Conservation (phyloP, 1,139 yeast species). For the Pneumocystis sp. region DNA sequence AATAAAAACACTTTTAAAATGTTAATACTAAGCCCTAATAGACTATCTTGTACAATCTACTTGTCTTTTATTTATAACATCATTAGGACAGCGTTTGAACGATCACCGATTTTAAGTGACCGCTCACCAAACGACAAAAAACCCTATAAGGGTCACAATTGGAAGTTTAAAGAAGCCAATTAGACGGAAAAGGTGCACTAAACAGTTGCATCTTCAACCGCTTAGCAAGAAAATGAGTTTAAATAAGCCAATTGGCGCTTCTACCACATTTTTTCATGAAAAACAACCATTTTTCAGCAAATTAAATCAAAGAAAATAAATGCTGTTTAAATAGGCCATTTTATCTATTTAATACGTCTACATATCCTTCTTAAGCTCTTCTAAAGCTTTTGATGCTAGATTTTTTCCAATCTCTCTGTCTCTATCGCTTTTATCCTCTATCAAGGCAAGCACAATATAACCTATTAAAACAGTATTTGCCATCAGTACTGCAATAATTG, state of each 20-base stretch:
- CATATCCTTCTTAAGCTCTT: conserved; percentile 4
- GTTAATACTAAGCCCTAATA: background rate
- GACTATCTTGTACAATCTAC: background rate
- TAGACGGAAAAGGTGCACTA: too few species aligned
- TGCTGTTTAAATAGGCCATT: background rate
- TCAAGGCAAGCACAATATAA: conserved; percentile 73
- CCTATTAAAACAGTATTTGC: conserved; percentile 81
- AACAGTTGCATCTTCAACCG: too few species aligned
- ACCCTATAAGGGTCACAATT: too few species aligned
- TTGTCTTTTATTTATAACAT: too few species aligned
- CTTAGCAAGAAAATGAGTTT: background rate
- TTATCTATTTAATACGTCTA: background rate
- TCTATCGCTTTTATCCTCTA: conserved; percentile 37
- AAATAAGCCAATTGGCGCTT: background rate
- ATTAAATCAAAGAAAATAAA: background rate
- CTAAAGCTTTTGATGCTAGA: background rate
- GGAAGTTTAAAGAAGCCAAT: too few species aligned
- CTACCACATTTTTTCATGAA: background rate
- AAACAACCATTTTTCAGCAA: background rate
- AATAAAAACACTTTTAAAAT: too few species aligned
- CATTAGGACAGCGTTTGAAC: background rate
- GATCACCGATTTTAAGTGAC: background rate
- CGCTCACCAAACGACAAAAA: too few species aligned
- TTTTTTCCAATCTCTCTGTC: background rate
- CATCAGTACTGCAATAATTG: conserved; percentile 75